phyloP scores from a whole-genome alignment of 2,329 filamentous ascomycete genomes.

The Cordyceps fumosorosea region DNA sequence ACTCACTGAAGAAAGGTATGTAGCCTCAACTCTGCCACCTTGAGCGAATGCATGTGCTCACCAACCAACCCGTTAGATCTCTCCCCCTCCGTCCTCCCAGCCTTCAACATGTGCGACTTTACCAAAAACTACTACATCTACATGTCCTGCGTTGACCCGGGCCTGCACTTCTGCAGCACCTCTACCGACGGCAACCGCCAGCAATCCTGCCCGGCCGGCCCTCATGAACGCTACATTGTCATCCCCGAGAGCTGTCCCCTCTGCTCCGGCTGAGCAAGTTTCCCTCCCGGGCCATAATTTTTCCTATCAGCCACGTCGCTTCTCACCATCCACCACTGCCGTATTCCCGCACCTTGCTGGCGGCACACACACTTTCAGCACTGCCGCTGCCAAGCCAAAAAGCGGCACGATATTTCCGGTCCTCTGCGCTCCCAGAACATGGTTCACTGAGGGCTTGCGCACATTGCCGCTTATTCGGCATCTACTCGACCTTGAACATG shows the following conservation, averaged over 20 bases:
- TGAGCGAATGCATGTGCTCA: neutral
- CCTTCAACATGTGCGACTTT: slow-evolving; percentile 51
- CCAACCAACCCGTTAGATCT: neutral
- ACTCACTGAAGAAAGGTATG: neutral
- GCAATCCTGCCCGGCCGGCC: slow-evolving; percentile 53
- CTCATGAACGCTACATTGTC: slow-evolving; percentile 70
- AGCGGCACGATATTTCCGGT: neutral
- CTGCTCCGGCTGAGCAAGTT: slow-evolving; percentile 29
- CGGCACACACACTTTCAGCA: neutral
- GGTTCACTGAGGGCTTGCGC: neutral
- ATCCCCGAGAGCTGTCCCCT: slow-evolving; percentile 54
- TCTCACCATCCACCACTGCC: neutral
- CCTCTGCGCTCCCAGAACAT: neutral
- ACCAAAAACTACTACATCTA: slow-evolving; percentile 76
- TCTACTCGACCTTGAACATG: neutral
- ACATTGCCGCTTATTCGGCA: neutral
- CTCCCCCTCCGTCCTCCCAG: neutral
- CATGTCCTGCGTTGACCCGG: slow-evolving; percentile 61
- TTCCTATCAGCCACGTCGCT: neutral
- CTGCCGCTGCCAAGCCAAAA: neutral
- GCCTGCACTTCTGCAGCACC: slow-evolving; percentile 64
- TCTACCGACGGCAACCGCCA: slow-evolving; percentile 59
- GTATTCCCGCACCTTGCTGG: neutral
- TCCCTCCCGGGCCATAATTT: neutral
- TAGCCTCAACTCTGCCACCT: neutral